These are phyloP conservation scores for Xylariaceae sp. DNA, from an alignment of 2,329 filamentous ascomycete species.

Conservation along the genomic window DNA sequence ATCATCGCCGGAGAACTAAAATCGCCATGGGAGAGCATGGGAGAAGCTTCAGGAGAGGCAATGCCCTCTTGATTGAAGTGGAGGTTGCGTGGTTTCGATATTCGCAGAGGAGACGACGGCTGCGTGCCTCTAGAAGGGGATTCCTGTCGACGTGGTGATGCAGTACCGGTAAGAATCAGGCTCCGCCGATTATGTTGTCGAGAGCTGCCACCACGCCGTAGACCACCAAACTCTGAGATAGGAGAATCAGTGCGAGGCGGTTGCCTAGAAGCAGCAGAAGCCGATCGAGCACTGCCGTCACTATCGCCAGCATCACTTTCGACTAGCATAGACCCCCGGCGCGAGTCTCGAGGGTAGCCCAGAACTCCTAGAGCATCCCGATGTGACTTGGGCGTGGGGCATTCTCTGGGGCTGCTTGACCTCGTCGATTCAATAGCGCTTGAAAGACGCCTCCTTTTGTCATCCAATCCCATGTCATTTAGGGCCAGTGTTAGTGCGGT, in stretches of 20 bases:
- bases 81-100: constrained; percentile 68
- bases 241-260: constrained; percentile 80
- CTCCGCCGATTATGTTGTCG: constrained; percentile 82
- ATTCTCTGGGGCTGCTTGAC: constrained; percentile 86
- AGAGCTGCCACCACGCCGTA: constrained; percentile 70
- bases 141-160: constrained; percentile 77
- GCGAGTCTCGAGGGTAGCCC: constrained; percentile 56
- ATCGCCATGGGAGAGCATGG: constrained; percentile 76
- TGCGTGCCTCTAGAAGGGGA: constrained; percentile 73
- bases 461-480: constrained; percentile 38
- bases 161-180: constrained; percentile 70
- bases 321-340: constrained; percentile 70
- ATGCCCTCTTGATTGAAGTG: constrained; percentile 58
- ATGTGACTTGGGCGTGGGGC: constrained; percentile 83
- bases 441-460: constrained; percentile 42
- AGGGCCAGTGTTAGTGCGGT: constrained; percentile 54
- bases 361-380: constrained; percentile 53
- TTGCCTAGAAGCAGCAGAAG: constrained; percentile 62
- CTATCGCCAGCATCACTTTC: constrained; percentile 83
- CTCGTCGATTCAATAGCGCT: constrained; percentile 69
- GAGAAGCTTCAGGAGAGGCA: constrained; percentile 82
- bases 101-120: constrained; percentile 80
- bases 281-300: constrained; percentile 80
- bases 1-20: constrained; percentile 68
- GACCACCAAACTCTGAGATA: constrained; percentile 73